phyloP scores from a whole-genome alignment of 768 basidiomycete species.

The Xanthoconium purpureum region DNA sequence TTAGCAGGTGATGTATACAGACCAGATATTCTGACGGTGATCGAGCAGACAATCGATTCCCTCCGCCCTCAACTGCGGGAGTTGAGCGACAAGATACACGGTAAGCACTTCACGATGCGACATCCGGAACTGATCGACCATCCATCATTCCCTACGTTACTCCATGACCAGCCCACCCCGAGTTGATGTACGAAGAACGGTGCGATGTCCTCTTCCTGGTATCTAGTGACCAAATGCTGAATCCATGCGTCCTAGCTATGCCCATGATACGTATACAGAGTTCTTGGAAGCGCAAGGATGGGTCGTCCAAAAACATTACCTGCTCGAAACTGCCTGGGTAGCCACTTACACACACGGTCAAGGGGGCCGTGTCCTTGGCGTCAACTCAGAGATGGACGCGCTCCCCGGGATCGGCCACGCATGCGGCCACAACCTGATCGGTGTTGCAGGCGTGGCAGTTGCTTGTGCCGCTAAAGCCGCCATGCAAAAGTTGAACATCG shows the following conservation, averaged over 20 bases:
- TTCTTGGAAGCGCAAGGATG: conserved; percentile 71
- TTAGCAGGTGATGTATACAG: conserved; percentile 41
- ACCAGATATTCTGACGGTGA: conserved; percentile 57
- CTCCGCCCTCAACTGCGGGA: conserved; percentile 54
- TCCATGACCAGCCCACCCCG: conserved; percentile 57
- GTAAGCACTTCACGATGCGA: conserved; percentile 31
- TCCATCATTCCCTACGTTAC: neutral
- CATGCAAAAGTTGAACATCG: conserved; percentile 56
- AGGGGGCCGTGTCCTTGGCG: conserved; percentile 68
- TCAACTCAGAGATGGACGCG: conserved; percentile 79
- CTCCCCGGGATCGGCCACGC: conserved; percentile 61
- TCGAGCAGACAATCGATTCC: conserved; percentile 52
- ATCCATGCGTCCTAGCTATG: conserved; percentile 42
- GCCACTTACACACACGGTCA: conserved; percentile 62
- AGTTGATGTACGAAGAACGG: conserved; percentile 67
- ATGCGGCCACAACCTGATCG: conserved; percentile 84
- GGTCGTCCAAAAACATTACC: conserved; percentile 56
- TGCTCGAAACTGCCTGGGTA: conserved; percentile 75
- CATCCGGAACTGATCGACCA: neutral
- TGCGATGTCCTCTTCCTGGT: conserved; percentile 27
- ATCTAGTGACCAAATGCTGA: neutral
- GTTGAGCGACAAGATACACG: conserved; percentile 73
- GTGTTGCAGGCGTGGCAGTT: conserved; percentile 69
- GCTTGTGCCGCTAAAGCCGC: conserved; percentile 66
- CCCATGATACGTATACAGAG: conserved; percentile 65